These are phyloP conservation scores for Mucuna pruriens DNA, from an alignment of 306 rosid species.

Conservation along the genomic window DNA sequence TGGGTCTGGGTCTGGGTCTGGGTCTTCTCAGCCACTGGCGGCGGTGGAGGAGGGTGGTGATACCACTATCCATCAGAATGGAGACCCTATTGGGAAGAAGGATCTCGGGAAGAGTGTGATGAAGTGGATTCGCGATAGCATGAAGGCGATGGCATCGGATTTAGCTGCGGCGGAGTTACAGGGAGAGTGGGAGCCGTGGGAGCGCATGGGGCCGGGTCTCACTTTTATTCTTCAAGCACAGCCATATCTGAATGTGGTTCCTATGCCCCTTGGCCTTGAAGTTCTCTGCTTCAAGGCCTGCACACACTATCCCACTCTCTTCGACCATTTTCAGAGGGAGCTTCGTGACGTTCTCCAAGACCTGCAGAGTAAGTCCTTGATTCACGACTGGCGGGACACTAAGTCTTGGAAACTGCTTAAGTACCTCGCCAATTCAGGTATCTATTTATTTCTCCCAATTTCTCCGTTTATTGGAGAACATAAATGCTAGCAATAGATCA, in stretches of 20 bases:
- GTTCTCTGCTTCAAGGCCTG: slow-evolving; percentile 68
- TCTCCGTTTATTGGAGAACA: too few species aligned
- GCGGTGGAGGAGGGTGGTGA: not conserved
- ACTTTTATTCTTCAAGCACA: slow-evolving; percentile 73
- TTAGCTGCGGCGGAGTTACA: slow-evolving; percentile 61
- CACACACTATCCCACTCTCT: slow-evolving; percentile 79
- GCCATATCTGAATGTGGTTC: slow-evolving; percentile 73
- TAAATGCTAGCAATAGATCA: too few species aligned
- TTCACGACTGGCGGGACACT: slow-evolving; percentile 58
- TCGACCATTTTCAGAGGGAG: slow-evolving; percentile 89
- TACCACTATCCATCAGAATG: slow-evolving; percentile 42
- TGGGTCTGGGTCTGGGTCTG: too few species aligned
- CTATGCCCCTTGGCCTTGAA: slow-evolving; percentile 80
- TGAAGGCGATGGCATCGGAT: slow-evolving; percentile 76
- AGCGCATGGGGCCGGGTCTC: slow-evolving; percentile 68
- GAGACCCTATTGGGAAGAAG: slow-evolving; percentile 74
- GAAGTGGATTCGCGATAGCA: slow-evolving; percentile 67
- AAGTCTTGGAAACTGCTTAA: slow-evolving; percentile 78
- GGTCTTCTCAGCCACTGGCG: not conserved
- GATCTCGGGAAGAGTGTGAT: slow-evolving; percentile 73
- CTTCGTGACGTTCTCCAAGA: slow-evolving; percentile 69
- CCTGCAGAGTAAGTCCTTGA: slow-evolving; percentile 47
- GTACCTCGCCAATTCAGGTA: slow-evolving; percentile 75
- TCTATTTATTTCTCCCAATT: not conserved
- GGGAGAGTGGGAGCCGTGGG: slow-evolving; percentile 60